Conservation (phyloP, 2,329 filamentous ascomycete genomes). For the Aspergillus calidoustus region DNA sequence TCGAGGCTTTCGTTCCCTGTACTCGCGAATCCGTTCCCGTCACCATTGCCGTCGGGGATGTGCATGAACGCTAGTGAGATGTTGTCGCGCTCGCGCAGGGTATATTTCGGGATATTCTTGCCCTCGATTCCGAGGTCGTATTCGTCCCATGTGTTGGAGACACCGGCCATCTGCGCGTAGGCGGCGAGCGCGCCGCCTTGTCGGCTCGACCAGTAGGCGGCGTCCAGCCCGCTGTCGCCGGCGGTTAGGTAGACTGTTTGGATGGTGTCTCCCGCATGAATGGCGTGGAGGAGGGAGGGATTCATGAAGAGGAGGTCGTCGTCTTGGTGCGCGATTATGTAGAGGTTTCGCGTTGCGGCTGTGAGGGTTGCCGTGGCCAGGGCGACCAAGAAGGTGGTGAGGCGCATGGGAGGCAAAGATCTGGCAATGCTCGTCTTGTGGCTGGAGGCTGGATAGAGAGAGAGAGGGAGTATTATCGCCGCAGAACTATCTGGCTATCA, state of each 20-base stretch:
- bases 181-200: constrained; percentile 9
- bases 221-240: constrained; percentile 4
- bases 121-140: not conserved
- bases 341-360: not conserved
- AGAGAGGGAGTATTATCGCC: too few relatives aligned
- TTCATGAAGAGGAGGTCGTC: constrained; percentile 15
- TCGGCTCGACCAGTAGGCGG: constrained; percentile 11
- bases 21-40: constrained; percentile 10
- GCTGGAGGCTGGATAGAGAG: too few relatives aligned
- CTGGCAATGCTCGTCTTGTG: too few relatives aligned
- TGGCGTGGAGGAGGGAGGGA: not conserved
- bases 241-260: constrained; percentile 16
- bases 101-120: constrained; percentile 7
- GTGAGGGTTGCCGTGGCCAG: not conserved
- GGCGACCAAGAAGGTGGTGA: not conserved
- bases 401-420: not conserved
- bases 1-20: constrained; percentile 13
- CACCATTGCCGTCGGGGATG: constrained; percentile 12
- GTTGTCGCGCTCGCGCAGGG: not conserved
- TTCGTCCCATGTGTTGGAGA: constrained; percentile 9
- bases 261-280: not conserved
- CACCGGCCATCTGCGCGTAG: constrained; percentile 13
- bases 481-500: too few relatives aligned
- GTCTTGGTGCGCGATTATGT: constrained; percentile 14
- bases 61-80: constrained; percentile 16